phyloP scores from a whole-genome alignment of 148 eudicot species.

The Camellia japonica region DNA sequence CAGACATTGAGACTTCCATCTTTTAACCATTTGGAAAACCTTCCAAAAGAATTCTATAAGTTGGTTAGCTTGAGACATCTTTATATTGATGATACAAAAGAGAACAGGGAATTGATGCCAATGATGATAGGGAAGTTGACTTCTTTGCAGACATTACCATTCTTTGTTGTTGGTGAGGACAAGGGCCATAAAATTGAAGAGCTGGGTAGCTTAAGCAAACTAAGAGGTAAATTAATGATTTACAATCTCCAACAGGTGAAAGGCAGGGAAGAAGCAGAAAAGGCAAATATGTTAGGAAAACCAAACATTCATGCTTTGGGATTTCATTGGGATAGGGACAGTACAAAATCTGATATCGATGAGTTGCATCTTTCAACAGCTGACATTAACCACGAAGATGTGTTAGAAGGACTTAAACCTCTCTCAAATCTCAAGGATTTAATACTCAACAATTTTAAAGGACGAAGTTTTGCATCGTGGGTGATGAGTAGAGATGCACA shows the following conservation, averaged over 20 bases:
- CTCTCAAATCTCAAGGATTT: background rate
- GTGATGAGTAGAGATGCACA: background rate
- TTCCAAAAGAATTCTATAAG: slow-evolving; percentile 1
- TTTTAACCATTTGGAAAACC: background rate
- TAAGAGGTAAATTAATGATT: background rate
- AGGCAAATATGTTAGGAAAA: background rate
- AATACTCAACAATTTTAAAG: background rate
- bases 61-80: slow-evolving; percentile 23
- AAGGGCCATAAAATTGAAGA: background rate
- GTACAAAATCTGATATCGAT: background rate
- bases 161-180: background rate
- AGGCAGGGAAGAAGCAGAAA: slow-evolving; percentile 4
- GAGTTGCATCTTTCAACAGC: background rate
- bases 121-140: background rate
- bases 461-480: background rate
- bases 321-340: too few relatives aligned
- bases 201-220: background rate
- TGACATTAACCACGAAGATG: background rate
- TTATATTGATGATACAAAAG: background rate
- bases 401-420: background rate
- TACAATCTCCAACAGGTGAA: background rate
- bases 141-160: background rate
- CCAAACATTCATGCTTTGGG: background rate
- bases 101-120: background rate
- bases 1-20: background rate